Evolutionary conservation across 2,329 filamentous ascomycete species (phyloP).

Genomic region (Verticillium zaregamsianum): DNA sequence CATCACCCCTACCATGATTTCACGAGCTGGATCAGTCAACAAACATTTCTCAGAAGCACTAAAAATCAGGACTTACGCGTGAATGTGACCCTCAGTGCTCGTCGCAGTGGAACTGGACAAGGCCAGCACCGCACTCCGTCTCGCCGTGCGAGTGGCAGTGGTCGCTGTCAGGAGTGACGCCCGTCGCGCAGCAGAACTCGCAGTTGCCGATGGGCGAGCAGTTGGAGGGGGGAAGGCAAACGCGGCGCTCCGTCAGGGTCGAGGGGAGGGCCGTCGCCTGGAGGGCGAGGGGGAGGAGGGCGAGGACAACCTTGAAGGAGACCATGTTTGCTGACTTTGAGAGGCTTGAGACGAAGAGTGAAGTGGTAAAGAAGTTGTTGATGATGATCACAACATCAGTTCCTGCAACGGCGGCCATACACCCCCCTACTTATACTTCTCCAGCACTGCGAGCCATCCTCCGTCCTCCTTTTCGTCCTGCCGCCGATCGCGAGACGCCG

Average conservation of each 20-base stretch:
- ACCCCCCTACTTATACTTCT: not conserved
- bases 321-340: constrained; percentile 1
- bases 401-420: not conserved
- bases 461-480: not conserved
- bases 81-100: not conserved
- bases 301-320: constrained; percentile 2
- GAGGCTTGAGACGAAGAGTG: not conserved
- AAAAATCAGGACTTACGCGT: not conserved
- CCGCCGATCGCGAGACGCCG: not conserved
- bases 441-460: not conserved
- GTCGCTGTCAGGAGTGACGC: constrained; percentile 3
- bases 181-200: constrained; percentile 6
- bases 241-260: not conserved
- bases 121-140: constrained; percentile 1
- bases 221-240: constrained; percentile 3
- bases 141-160: constrained; percentile 8
- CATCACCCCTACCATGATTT: not conserved
- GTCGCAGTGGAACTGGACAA: constrained; percentile 6
- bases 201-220: constrained; percentile 5
- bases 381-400: not conserved
- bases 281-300: constrained; percentile 2
- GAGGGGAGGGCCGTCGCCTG: constrained; percentile 1
- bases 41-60: not conserved
- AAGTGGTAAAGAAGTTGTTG: not conserved
- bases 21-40: not conserved